These are phyloP conservation scores for Aureobasidium subglaciale DNA, from an alignment of 2,329 filamentous ascomycete genomes.

Conservation along the genomic window DNA sequence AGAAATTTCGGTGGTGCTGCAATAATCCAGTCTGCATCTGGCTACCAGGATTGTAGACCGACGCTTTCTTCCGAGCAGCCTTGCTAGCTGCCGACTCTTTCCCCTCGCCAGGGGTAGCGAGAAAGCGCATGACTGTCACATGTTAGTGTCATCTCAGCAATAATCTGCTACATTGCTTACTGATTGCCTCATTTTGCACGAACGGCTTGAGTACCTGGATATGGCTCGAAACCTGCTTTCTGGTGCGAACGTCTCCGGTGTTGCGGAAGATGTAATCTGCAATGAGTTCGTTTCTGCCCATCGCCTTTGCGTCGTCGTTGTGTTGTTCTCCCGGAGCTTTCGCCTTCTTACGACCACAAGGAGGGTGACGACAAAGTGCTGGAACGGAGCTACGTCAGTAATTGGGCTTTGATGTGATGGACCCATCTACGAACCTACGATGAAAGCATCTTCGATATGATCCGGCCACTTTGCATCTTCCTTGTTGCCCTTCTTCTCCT, in stretches of 20 bases:
- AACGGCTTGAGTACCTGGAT: conserved; percentile 55
- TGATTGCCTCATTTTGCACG: conserved; percentile 43
- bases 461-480: conserved; percentile 41
- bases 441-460: conserved; percentile 42
- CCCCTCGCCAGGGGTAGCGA: conserved; percentile 9
- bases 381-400: neutral
- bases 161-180: too few species aligned
- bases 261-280: conserved; percentile 49
- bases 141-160: too few species aligned
- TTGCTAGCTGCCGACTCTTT: conserved; percentile 5
- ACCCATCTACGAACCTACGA: conserved; percentile 32
- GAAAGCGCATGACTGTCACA: conserved; percentile 13
- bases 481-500: conserved; percentile 22
- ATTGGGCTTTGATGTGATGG: conserved; percentile 6
- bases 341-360: conserved; percentile 50
- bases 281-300: conserved; percentile 56
- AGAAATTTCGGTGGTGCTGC: neutral
- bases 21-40: neutral
- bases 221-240: conserved; percentile 59
- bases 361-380: conserved; percentile 47
- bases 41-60: neutral
- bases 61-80: neutral
- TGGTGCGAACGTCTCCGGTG: conserved; percentile 45
- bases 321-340: conserved; percentile 16
- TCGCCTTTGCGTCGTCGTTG: conserved; percentile 38